Conservation (phyloP, 176 grass and related monocot species). For the Otatea glauca region DNA sequence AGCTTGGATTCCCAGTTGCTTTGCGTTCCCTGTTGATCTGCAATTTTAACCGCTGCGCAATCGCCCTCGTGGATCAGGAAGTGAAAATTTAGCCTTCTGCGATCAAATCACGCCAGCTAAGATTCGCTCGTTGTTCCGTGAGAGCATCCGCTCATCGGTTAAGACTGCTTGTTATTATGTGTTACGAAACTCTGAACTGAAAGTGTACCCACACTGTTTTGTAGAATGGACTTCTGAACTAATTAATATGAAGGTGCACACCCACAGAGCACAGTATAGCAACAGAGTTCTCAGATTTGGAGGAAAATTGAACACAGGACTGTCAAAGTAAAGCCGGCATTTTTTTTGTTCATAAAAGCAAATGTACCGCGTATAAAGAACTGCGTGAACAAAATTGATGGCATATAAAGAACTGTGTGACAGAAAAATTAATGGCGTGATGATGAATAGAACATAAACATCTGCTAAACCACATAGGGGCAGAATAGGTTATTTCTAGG, state of each 20-base stretch:
- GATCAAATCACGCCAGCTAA: background rate
- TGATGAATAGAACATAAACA: background rate
- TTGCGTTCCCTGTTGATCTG: too few relatives aligned
- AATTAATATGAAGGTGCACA: background rate
- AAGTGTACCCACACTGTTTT: too few relatives aligned
- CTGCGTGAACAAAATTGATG: too few relatives aligned
- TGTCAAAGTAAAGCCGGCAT: background rate
- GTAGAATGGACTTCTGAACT: background rate
- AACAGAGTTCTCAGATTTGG: background rate
- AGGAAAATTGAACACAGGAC: background rate
- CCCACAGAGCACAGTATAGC: background rate
- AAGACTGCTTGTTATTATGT: background rate
- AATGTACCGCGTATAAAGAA: background rate
- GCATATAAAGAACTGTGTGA: background rate
- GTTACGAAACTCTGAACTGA: too few relatives aligned
- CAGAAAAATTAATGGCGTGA: background rate
- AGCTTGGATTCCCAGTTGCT: too few relatives aligned
- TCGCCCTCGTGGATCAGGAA: background rate
- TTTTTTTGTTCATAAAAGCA: constrained; percentile 15
- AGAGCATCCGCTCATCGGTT: background rate
- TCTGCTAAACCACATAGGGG: background rate
- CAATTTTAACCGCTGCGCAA: too few relatives aligned
- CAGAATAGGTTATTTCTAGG: constrained; percentile 6
- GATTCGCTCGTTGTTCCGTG: too few relatives aligned
- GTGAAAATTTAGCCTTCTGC: background rate